phyloP scores from a whole-genome alignment of 345 rosid genomes.

The Lepidium africanum region DNA sequence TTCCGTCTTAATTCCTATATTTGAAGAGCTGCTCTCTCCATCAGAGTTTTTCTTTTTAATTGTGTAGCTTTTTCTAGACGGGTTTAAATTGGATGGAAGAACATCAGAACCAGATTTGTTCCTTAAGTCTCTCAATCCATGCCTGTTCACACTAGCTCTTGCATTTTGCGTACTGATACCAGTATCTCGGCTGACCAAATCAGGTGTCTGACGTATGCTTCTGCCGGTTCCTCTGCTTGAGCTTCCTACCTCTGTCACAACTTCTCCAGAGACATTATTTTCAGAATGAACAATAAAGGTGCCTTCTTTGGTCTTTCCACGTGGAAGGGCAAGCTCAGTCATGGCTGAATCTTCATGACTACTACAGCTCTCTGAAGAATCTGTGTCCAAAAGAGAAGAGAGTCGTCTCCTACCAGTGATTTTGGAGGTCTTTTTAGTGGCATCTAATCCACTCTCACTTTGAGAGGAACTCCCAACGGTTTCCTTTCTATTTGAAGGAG shows the following conservation, averaged over 20 bases:
- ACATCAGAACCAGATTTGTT: constrained; percentile 50
- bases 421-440: constrained; percentile 24
- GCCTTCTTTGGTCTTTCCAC: constrained; percentile 41
- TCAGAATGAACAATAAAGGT: not conserved
- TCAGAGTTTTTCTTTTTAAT: constrained; percentile 49
- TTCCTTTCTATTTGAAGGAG: constrained; percentile 44
- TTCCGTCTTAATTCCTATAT: constrained; percentile 43
- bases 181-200: constrained; percentile 22
- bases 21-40: constrained; percentile 65
- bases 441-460: constrained; percentile 4
- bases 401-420: constrained; percentile 27
- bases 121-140: constrained; percentile 41
- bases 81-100: constrained; percentile 37
- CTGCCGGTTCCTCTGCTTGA: constrained; percentile 36
- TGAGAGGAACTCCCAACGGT: constrained; percentile 56
- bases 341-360: constrained; percentile 38
- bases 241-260: constrained; percentile 20
- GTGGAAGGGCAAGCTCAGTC: constrained; percentile 16
- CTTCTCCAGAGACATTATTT: constrained; percentile 6
- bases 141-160: constrained; percentile 26
- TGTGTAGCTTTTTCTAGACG: constrained; percentile 31
- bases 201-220: constrained; percentile 35
- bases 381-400: constrained; percentile 49
- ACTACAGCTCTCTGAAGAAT: constrained; percentile 68
- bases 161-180: constrained; percentile 30